Evolutionary conservation across 2,329 filamentous ascomycete genomes (phyloP), one percentile per base, ranked within the genome.

Genomic region (Scortechinia acanthostroma): DNA sequence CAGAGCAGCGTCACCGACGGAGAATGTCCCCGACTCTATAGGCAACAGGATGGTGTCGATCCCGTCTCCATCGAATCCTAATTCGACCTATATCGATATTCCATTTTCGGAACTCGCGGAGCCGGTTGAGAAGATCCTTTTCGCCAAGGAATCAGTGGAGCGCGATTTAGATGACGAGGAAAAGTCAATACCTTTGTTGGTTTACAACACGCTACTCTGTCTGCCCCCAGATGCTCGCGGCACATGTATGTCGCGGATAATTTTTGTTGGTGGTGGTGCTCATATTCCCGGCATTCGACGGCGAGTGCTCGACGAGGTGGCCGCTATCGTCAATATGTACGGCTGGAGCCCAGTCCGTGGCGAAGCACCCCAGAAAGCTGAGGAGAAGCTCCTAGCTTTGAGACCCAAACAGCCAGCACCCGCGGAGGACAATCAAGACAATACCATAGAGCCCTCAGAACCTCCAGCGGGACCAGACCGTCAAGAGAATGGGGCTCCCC

Each of bases 101-200:
- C 74, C 86, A 0, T 89, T 91, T 55, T 73, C 78, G 2, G 73
- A 72, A 42, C 69, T 97, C 2, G 75, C 89, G 1, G 76, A 86
- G 47, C 84, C 89, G 0, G 86, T 84, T 48, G 88, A 96, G 55
- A 74, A 71, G 21, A 74, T 82, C 1, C 81, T 96, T 46, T 88
- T 97, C 51, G 83, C 71, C 56, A 52, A 74, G 55, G 55, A 71
- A 53, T 57, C 65, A 65, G 49, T 65, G 55, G 54, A 68, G 56
- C 59, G 63, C 16, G 79, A 81, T 30, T 81, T 90, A 49, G 93
- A 98, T 56, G 91, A 97, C 54, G 75, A 98, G 53, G 91, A 97
- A 51, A 74, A 87, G 16, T 83, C 91, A 0, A 56, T 97, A 1
- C 88, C 87, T 44, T 59, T 82, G 13, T 73, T 97, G 5, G 70